A percentile compares a stretch with the other conserved stretches of the same genome.
phyloP scores from a whole-genome alignment of 2,329 filamentous ascomycete genomes.

The Verticillium dahliae region DNA sequence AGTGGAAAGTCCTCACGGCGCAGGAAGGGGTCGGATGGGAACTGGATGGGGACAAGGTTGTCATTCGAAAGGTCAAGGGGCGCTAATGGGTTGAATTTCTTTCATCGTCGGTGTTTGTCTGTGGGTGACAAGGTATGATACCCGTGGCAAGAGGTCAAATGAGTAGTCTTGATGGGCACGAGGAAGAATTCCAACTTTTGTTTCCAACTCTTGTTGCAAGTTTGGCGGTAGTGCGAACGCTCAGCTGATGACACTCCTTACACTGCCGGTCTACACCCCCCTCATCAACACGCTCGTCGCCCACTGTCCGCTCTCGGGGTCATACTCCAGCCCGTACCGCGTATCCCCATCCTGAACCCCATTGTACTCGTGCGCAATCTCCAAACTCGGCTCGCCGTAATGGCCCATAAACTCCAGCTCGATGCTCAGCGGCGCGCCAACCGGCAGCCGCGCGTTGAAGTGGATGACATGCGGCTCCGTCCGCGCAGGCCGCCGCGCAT shows the following conservation, averaged over 20 bases:
- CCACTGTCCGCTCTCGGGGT: constrained; percentile 19
- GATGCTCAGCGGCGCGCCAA: constrained; percentile 21
- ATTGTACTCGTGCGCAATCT: constrained; percentile 14
- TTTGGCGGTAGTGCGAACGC: too few relatives aligned
- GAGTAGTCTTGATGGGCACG: too few relatives aligned
- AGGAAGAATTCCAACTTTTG: too few relatives aligned
- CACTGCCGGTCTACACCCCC: not conserved
- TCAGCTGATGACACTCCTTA: not conserved
- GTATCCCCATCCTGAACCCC: constrained; percentile 5
- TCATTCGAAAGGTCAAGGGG: constrained; percentile 59
- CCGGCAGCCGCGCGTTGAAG: constrained; percentile 20
- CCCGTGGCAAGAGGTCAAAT: not conserved
- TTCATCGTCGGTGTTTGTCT: not conserved
- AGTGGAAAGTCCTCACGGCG: constrained; percentile 66
- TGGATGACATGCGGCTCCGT: constrained; percentile 30
- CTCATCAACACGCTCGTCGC: not conserved
- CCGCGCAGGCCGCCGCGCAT: constrained; percentile 24
- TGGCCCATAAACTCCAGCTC: constrained; percentile 41
- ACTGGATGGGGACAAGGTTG: constrained; percentile 61
- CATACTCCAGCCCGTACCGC: constrained; percentile 21
- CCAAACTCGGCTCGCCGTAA: constrained; percentile 34
- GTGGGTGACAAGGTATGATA: not conserved
- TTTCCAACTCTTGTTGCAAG: too few relatives aligned
- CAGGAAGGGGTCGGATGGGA: constrained; percentile 80
- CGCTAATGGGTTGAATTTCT: constrained; percentile 16